Evolutionary conservation across 371 early-diverging fungal genomes (phyloP).

Genomic region (Thermomucor indicae-seudaticae): DNA sequence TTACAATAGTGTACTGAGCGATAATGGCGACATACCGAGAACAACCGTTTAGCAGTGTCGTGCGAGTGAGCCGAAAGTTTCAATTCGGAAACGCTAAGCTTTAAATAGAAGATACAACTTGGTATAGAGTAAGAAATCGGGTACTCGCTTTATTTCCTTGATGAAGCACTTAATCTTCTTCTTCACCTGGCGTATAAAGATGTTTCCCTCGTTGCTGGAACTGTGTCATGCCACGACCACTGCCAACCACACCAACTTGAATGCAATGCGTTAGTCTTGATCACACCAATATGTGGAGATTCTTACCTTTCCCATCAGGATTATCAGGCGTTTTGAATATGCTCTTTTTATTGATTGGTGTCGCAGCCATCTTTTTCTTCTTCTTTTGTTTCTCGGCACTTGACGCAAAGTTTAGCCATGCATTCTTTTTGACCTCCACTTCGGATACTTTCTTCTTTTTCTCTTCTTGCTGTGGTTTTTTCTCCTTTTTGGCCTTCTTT

Average conservation of each 20-base stretch:
- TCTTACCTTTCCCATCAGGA: constrained; percentile 62
- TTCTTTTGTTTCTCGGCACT: constrained; percentile 48
- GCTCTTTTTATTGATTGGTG: constrained; percentile 60
- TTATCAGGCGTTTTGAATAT: constrained; percentile 69
- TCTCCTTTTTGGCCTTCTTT: constrained; percentile 19
- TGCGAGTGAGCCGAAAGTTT: too few relatives aligned
- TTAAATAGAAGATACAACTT: too few relatives aligned
- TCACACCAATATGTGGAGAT: neutral
- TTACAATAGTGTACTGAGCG: too few relatives aligned
- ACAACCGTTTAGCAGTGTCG: too few relatives aligned
- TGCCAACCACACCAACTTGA: constrained; percentile 66
- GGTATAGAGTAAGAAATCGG: too few relatives aligned
- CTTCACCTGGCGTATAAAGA: constrained; percentile 30
- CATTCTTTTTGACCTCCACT: constrained; percentile 70
- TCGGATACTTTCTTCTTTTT: constrained; percentile 53
- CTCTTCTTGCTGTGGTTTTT: constrained; percentile 10
- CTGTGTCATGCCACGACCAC: constrained; percentile 68
- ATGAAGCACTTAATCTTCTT: too few relatives aligned
- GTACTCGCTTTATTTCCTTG: too few relatives aligned
- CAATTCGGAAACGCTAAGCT: too few relatives aligned
- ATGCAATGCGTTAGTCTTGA: neutral
- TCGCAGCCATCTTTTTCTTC: constrained; percentile 21
- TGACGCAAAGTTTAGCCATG: constrained; percentile 76
- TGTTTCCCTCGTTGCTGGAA: constrained; percentile 68
- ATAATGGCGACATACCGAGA: too few relatives aligned